Conservation (phyloP, 1,139 yeast species). For the Insectozyma bohioensis region DNA sequence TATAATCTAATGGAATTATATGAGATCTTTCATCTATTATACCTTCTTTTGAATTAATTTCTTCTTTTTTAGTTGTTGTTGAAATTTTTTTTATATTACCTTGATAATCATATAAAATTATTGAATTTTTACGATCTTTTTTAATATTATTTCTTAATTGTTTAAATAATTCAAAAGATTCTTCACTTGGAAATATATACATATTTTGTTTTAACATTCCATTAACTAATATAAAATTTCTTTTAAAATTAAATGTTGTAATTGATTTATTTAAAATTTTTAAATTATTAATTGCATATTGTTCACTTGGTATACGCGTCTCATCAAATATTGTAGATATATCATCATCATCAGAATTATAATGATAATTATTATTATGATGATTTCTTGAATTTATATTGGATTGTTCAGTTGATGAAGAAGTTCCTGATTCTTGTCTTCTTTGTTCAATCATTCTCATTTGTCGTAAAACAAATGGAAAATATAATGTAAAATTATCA, state of each 20-base stretch:
- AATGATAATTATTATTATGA: slow-evolving; percentile 6
- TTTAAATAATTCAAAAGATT: slow-evolving; percentile 33
- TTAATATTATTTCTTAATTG: slow-evolving; percentile 24
- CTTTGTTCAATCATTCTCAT: slow-evolving; percentile 19
- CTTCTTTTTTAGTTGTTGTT: slow-evolving; percentile 6
- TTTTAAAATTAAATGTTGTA: slow-evolving; percentile 26
- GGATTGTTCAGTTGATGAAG: neutral
- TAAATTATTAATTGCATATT: slow-evolving; percentile 4
- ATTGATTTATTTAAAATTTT: slow-evolving; percentile 18
- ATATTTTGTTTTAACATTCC: slow-evolving; percentile 34
- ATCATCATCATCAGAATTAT: slow-evolving; percentile 20
- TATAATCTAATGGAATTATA: slow-evolving; percentile 33
- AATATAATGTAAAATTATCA: slow-evolving; percentile 39
- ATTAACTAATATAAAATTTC: slow-evolving; percentile 29
- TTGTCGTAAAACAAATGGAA: slow-evolving; percentile 37
- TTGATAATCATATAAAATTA: slow-evolving; percentile 24
- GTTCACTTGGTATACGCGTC: slow-evolving; percentile 8
- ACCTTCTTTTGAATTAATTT: slow-evolving; percentile 3
- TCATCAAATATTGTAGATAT: slow-evolving; percentile 24
- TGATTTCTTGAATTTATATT: too few species aligned
- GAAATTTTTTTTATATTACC: slow-evolving; percentile 21
- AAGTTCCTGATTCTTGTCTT: neutral
- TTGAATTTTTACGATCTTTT: slow-evolving; percentile 22
- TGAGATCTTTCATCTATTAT: slow-evolving; percentile 32
- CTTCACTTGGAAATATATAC: slow-evolving; percentile 31